Percentiles rank a stretch among this genome's conserved stretches.
phyloP scores from a whole-genome alignment of 1,284 basidiomycete species.

The Amylostereum areolatum region DNA sequence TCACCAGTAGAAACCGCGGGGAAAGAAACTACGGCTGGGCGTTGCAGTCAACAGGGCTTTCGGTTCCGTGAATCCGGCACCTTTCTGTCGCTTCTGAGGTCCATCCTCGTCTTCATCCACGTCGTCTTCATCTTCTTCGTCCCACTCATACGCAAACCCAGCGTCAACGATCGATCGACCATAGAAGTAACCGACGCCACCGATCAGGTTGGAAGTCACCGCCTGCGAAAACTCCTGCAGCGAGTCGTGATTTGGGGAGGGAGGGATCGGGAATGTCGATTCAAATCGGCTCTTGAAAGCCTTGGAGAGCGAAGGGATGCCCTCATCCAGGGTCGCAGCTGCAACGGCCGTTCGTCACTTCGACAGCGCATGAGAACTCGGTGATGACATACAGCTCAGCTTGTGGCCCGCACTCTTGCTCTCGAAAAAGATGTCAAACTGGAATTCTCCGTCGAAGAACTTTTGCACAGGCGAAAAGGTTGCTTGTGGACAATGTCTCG shows the following conservation, averaged over 20 bases:
- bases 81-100: constrained; percentile 30
- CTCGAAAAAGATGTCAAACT: constrained; percentile 85
- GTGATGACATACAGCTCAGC: constrained; percentile 46
- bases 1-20: constrained; percentile 93
- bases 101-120: constrained; percentile 30
- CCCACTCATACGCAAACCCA: constrained; percentile 84
- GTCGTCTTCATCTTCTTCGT: constrained; percentile 64
- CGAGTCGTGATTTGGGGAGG: constrained; percentile 41
- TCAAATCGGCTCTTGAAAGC: constrained; percentile 69
- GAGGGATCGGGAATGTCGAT: constrained; percentile 58
- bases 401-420: constrained; percentile 57
- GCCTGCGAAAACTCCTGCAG: constrained; percentile 76
- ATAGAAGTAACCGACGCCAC: constrained; percentile 92
- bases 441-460: constrained; percentile 75
- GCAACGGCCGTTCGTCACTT: constrained; percentile 10
- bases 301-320: constrained; percentile 60
- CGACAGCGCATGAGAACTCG: constrained; percentile 3
- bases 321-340: constrained; percentile 60
- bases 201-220: constrained; percentile 84
- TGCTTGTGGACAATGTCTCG: constrained; percentile 66
- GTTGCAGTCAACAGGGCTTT: constrained; percentile 85
- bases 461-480: constrained; percentile 87
- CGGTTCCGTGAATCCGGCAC: constrained; percentile 68
- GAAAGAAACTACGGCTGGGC: constrained; percentile 93
- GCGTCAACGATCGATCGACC: constrained; percentile 86